Percentiles rank a stretch among this genome's conserved stretches.
Evolutionary conservation across 805 yeast genomes (phyloP).

Genomic region (Candida sphagnicola): DNA sequence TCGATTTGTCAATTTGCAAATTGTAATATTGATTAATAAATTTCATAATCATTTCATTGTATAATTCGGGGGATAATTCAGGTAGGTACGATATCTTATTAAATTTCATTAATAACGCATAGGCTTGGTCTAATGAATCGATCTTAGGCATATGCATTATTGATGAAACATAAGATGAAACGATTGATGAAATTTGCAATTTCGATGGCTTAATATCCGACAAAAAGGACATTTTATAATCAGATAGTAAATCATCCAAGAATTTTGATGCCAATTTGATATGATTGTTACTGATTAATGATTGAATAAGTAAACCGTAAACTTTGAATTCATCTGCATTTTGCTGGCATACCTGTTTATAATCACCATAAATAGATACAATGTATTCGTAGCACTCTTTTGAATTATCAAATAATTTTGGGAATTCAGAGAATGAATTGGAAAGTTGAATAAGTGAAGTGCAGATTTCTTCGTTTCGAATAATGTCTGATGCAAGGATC

Average conservation of each 20-base stretch:
- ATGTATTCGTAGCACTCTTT: conserved; percentile 23
- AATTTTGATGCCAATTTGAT: conserved; percentile 49
- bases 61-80: conserved; percentile 26
- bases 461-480: background rate
- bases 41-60: conserved; percentile 26
- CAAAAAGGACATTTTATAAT: conserved; percentile 30
- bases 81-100: conserved; percentile 30
- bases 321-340: conserved; percentile 38
- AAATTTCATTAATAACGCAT: conserved; percentile 23
- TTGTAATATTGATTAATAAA: conserved; percentile 18
- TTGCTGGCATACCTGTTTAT: conserved; percentile 22
- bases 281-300: conserved; percentile 50
- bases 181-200: conserved; percentile 31
- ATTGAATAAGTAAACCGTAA: conserved; percentile 49
- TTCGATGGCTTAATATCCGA: conserved; percentile 12
- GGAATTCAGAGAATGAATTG: conserved; percentile 15
- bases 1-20: conserved; percentile 10
- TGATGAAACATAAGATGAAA: conserved; percentile 42
- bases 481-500: background rate
- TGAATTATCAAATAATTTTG: conserved; percentile 10
- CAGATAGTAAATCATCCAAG: conserved; percentile 50
- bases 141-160: conserved; percentile 5
- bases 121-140: conserved; percentile 18
- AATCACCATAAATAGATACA: conserved; percentile 25
- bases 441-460: conserved; percentile 27